phyloP scores from a whole-genome alignment of 306 rosid species.

The Cercis canadensis region DNA sequence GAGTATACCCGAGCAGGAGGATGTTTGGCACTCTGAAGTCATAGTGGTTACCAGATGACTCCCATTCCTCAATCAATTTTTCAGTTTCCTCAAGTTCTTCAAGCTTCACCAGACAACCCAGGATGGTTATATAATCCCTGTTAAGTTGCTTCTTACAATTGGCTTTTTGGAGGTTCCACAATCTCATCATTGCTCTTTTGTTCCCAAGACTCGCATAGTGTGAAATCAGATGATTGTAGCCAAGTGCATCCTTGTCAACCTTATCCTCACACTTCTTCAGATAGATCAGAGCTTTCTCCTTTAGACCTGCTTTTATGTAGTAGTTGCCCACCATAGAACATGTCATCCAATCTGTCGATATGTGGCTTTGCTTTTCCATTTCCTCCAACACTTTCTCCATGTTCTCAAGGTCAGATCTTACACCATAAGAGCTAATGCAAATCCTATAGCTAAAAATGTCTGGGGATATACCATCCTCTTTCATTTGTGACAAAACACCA shows the following conservation, averaged over 20 bases:
- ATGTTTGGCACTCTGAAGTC: constrained; percentile 71
- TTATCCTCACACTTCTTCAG: constrained; percentile 64
- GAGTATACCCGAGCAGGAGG: constrained; percentile 54
- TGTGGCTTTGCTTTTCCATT: constrained; percentile 55
- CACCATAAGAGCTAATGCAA: constrained; percentile 65
- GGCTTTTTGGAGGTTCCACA: constrained; percentile 62
- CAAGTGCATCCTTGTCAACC: constrained; percentile 45
- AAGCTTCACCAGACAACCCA: constrained; percentile 67
- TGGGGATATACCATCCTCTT: constrained; percentile 60
- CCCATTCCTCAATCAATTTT: constrained; percentile 65
- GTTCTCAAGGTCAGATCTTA: constrained; percentile 51
- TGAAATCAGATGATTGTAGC: constrained; percentile 68
- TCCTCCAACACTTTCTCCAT: constrained; percentile 68
- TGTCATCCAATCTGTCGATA: constrained; percentile 54
- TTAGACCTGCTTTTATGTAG: constrained; percentile 57
- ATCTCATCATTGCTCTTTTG: constrained; percentile 58
- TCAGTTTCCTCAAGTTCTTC: constrained; percentile 63
- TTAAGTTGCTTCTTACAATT: constrained; percentile 66
- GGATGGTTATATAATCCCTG: constrained; percentile 68
- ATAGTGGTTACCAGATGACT: constrained; percentile 55
- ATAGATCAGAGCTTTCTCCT: constrained; percentile 58
- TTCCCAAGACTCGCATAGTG: constrained; percentile 55
- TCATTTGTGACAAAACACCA: constrained; percentile 57
- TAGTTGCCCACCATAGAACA: constrained; percentile 64
- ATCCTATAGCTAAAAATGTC: constrained; percentile 64